Base-by-base conservation (phyloP, 2,329 filamentous ascomycete genomes). In the Aspergillus sp. region DNA sequence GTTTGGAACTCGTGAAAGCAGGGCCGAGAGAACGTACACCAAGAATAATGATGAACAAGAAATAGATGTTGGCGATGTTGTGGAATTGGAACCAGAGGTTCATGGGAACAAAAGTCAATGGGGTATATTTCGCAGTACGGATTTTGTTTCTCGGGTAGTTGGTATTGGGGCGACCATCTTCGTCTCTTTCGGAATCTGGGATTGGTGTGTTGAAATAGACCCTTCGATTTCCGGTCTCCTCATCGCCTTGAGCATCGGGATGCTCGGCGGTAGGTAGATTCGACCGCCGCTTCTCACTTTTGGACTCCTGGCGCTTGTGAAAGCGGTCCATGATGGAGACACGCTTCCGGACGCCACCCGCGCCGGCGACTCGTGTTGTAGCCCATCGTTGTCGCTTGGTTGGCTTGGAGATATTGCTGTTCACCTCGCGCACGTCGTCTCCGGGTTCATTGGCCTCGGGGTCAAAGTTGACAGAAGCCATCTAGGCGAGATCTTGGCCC, bases 1-100 rank as follows among this genome's bases (percentile, higher is more conserved):
- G 21, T 11, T 36, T 13, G 23, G 17, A 19, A 17, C 34, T 13
- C 16, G 34, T 17, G 34, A 38, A 11, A n/a, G 2, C 14, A 38
- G 34, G 25, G 13, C 3, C 43, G 11, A 43, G 49, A 36, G 41
- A 41, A 51, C 92, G 81, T 87, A 97, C 94, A 66, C 88, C 87
- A 55, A 99, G 82, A 68, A 99, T 96, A 69, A 97, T 92, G 64
- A 93, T 83, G 76, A 97, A 97, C 63, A 97, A 80, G 81, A 99
- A 99, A 76, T 97, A 99, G 49, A 97, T 88, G 72, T 99, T 99
- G 68, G 94, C 94, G 65, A 99, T 88, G 68, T 97, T 97, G 75
- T 99, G 93, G 69, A 99, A 97, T 73, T 99, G 95, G 60, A 96
- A 90, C 85, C 88, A 99, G 67, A 99, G 70, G 74, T 99, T 97